phyloP scores from a whole-genome alignment of 108 stramenopile species.

The Chaetoceros tenuissimus region DNA sequence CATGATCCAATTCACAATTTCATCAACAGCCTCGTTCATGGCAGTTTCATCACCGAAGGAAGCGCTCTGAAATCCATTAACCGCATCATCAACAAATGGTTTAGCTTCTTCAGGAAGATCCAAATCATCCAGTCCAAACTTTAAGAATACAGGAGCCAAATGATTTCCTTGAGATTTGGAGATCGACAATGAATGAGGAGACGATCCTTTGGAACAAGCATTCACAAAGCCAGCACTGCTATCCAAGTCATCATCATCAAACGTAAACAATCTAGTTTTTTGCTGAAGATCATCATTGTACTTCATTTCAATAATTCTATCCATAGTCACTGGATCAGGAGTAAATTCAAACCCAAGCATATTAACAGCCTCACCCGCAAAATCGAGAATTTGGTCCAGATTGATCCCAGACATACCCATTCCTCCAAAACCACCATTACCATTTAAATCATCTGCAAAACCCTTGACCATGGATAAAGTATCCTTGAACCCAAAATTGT shows the following conservation, averaged over 20 bases:
- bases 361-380: constrained; percentile 59
- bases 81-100: constrained; percentile 55
- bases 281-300: constrained; percentile 40
- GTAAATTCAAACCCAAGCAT: constrained; percentile 70
- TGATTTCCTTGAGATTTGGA: constrained; percentile 58
- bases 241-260: constrained; percentile 71
- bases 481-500: constrained; percentile 69
- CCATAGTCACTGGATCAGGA: constrained; percentile 45
- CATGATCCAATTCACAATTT: constrained; percentile 59
- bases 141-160: constrained; percentile 67
- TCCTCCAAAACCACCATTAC: constrained; percentile 2
- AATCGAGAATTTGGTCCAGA: constrained; percentile 50
- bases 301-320: constrained; percentile 48
- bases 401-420: not conserved
- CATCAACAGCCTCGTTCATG: constrained; percentile 45
- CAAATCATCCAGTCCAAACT: constrained; percentile 46
- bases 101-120: constrained; percentile 42
- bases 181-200: constrained; percentile 15
- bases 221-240: constrained; percentile 38
- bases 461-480: constrained; percentile 52
- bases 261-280: constrained; percentile 61
- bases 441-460: constrained; percentile 53
- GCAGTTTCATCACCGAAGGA: constrained; percentile 64
- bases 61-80: constrained; percentile 65
- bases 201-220: not conserved